Evolutionary conservation across 2,329 filamentous ascomycete genomes (phyloP), one percentile per base, ranked within the genome.

Genomic region (Exophiala bonariae): DNA sequence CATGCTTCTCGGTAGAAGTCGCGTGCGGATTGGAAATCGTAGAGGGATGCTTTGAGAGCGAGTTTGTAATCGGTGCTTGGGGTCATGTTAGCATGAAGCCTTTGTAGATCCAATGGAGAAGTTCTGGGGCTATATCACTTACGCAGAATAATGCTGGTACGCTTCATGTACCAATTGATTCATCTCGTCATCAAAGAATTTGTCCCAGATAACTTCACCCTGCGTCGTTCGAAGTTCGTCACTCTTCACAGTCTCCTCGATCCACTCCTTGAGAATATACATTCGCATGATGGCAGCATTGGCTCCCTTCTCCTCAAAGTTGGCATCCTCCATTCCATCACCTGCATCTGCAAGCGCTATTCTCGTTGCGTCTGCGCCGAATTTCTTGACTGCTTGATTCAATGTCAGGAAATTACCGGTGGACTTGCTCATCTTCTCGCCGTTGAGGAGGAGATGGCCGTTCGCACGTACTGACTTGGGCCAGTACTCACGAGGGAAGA

Each of bases 391-490:
- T 22, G 91, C 80, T 54, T 96, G 88, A 44, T 84, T 80, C 42
- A 97, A 77, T 9, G 93, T 97, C 67, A 99, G 78, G 76, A 99
- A 99, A 74, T 97, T 99, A 54, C 93, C 93, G 0, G 91, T 96
- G 44, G 86, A 92, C 76, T 99, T 99, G 67, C 84, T 87, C 93
- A 99, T 99, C 80, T 99, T 99, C 66, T 96, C 89, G 40, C 92
- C 92, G 66, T 99, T 99, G 56, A 99, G 78, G 68, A 95, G 82
- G 62, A 97, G 73, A 71, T 97, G 92, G 1, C 93, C 93, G 64
- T 99, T 99, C 54, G 87, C 85, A 56, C 93, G 86, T 57, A 97
- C 79, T 54, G 84, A 84, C 41, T 80, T 80, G 9, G 93, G 93
- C 90, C 92, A 96, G 75, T 90, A 95, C 67, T 92, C 82, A 49